A percentile compares a stretch with the other conserved stretches of the same genome.
Evolutionary conservation across 805 yeast genomes (phyloP).

Genomic region (Candida methanosorbosa): DNA sequence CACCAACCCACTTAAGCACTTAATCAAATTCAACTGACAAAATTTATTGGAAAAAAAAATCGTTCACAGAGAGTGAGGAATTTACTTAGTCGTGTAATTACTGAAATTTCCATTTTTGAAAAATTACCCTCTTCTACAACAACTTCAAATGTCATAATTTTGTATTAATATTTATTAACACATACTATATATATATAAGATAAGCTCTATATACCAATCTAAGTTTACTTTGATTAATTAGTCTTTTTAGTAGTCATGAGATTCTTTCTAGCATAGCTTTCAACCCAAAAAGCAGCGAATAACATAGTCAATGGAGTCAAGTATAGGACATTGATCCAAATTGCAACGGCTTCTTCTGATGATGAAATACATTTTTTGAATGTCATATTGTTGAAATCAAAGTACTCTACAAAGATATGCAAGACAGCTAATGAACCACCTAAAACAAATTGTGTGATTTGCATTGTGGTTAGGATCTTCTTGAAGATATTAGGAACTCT

Average conservation of each 20-base stretch:
- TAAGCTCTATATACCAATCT: too few species aligned
- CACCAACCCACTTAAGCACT: too few species aligned
- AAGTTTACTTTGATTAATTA: not conserved
- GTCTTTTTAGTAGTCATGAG: constrained; percentile 2
- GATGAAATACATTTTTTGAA: constrained; percentile 44
- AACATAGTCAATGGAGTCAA: constrained; percentile 60
- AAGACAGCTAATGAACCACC: constrained; percentile 63
- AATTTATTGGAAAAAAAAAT: too few species aligned
- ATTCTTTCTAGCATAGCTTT: constrained; percentile 34
- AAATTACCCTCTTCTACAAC: too few species aligned
- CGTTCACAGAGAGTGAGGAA: too few species aligned
- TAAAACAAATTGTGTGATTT: constrained; percentile 57
- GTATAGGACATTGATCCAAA: constrained; percentile 53
- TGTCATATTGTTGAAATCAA: constrained; percentile 34
- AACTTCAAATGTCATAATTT: too few species aligned
- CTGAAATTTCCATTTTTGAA: too few species aligned
- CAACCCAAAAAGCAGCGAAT: constrained; percentile 58
- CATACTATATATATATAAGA: too few species aligned
- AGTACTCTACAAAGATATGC: constrained; percentile 54
- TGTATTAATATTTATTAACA: too few species aligned
- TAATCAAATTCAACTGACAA: too few species aligned
- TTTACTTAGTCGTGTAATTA: too few species aligned
- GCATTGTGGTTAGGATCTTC: constrained; percentile 54
- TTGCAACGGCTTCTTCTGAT: constrained; percentile 54
- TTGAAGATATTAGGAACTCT: constrained; percentile 50